A percentile compares a stretch with the other conserved stretches of the same genome.
Conservation (phyloP, 305 asterid species). For the Fraxinus angustifolia region DNA sequence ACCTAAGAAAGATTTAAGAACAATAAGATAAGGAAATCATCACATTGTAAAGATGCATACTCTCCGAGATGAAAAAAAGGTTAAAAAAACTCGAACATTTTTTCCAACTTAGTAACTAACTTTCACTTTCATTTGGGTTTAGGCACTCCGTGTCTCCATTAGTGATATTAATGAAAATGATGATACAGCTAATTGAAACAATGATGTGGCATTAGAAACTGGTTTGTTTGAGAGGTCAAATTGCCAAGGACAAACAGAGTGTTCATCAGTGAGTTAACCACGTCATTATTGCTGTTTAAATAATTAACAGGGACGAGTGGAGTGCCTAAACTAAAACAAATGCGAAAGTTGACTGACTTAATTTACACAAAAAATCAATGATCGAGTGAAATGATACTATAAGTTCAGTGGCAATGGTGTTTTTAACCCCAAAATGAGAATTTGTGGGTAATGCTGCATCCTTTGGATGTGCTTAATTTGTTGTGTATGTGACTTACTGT, state of each 20-base stretch:
- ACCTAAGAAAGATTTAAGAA: slow-evolving; percentile 41
- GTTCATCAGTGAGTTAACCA: not conserved
- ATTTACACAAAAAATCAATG: not conserved
- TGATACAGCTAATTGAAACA: not conserved
- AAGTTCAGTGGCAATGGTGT: not conserved
- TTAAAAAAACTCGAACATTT: not conserved
- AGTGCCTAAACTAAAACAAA: not conserved
- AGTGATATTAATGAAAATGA: not conserved
- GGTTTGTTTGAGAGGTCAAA: not conserved
- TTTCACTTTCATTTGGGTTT: not conserved
- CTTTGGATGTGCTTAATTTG: slow-evolving; percentile 1
- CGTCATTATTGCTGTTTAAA: not conserved
- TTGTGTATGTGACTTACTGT: slow-evolving; percentile 41
- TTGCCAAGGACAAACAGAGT: not conserved
- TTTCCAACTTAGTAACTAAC: not conserved
- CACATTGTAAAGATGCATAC: not conserved
- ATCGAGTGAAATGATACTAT: not conserved
- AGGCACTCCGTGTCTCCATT: not conserved
- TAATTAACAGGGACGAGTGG: not conserved
- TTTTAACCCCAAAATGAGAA: not conserved
- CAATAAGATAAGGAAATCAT: slow-evolving; percentile 4
- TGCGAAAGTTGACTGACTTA: not conserved
- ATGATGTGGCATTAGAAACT: not conserved
- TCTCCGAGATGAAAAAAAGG: not conserved
- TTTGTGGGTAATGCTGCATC: not conserved